Evolutionary conservation across 805 yeast species (phyloP), one percentile per base, ranked within the genome.

Genomic region (Suhomyces sp.): DNA sequence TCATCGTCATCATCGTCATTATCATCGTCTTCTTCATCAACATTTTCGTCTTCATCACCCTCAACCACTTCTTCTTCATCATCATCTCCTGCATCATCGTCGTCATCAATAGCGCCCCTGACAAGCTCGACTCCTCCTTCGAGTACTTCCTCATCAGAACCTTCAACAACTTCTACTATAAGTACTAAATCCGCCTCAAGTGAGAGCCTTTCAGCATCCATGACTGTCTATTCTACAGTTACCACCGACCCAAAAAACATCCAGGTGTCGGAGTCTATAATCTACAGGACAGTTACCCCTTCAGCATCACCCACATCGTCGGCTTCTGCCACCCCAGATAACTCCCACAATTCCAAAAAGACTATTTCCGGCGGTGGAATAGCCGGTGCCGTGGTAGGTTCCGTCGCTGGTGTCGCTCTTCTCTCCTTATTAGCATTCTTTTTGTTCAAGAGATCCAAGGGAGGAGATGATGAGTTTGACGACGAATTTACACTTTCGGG

Each of bases 311-410:
- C 44, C 19, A 43, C 49, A 46, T 20, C 52, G 17, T 41, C 46
- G 13, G 25, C 47, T 19, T 43, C 46, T 31, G 21, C 51, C 8
- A 24, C 49, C 19, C 15, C 55, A 20, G 29, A 52, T 9, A 15
- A 61, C 4, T 19, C 57, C 13, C 35, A 43, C 20, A 15, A 48
- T 1, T 43, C 60, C 7, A 37, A 49, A 15, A 56, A 56, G 46
- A 54, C 63, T 9, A 52, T 72, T n/a, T 67, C 75, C 2, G 67
- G 68, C 2, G 78, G 78, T 10, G 70, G 68, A 22, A 73, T 75
- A 46, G 78, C 72, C 3, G 79, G 79, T 8, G 69, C 69, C 1
- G 77, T 72, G 2, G 68, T 75, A n/a, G 79, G 78, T 4, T 59
- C 72, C 5, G 58, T 73, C 4, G 75, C 67, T 0, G 79, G 79